phyloP scores from a whole-genome alignment of 2,329 filamentous ascomycete species.

The Tympanopsis confertula region DNA sequence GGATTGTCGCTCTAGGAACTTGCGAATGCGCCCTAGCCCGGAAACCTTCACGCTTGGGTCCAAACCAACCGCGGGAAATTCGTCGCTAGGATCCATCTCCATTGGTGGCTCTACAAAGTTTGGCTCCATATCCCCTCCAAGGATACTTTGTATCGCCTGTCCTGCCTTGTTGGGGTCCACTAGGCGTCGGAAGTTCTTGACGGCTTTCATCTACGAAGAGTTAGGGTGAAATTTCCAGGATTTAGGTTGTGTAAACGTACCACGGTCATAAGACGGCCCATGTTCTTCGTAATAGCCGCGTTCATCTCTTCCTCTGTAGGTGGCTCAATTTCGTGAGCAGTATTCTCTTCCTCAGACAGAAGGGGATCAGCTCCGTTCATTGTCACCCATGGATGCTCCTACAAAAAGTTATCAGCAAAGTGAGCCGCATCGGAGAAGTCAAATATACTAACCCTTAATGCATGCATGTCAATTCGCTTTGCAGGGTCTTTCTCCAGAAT shows the following conservation, averaged over 20 bases:
- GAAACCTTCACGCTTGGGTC: neutral
- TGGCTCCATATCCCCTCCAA: neutral
- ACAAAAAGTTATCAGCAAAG: constrained; percentile 9
- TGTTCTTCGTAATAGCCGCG: constrained; percentile 79
- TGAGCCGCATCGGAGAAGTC: constrained; percentile 2
- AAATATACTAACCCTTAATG: constrained; percentile 57
- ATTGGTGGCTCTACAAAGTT: neutral
- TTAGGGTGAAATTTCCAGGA: constrained; percentile 1
- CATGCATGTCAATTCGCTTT: constrained; percentile 71
- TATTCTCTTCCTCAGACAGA: constrained; percentile 76
- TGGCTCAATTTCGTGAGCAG: constrained; percentile 63
- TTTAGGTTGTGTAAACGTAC: constrained; percentile 29
- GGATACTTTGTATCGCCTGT: neutral
- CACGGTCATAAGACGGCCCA: constrained; percentile 75
- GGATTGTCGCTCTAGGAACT: neutral
- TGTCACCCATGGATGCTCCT: constrained; percentile 93
- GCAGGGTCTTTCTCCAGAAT: constrained; percentile 77
- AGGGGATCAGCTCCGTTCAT: constrained; percentile 66
- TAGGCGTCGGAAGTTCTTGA: constrained; percentile 74
- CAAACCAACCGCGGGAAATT: too few relatives aligned
- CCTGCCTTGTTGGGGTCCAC: constrained; percentile 41
- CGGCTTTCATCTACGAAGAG: constrained; percentile 65
- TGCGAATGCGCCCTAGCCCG: too few relatives aligned
- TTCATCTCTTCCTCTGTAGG: constrained; percentile 87
- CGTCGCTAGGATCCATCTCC: neutral